Evolutionary conservation across 192 early-diverging fungal genomes (phyloP), one percentile per base, ranked within the genome.

Genomic region (Irineochytrium annulatum): DNA sequence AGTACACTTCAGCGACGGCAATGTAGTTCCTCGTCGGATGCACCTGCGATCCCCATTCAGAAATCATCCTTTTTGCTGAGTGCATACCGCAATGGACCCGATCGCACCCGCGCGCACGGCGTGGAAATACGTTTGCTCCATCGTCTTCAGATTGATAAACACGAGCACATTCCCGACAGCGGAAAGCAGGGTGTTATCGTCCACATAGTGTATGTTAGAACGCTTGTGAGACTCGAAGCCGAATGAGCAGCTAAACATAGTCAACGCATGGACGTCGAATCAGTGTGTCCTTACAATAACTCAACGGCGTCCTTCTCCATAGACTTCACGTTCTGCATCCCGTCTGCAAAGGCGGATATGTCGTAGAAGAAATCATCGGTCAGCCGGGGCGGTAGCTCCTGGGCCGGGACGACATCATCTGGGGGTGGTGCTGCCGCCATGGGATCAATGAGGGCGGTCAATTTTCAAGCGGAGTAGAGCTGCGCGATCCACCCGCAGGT

Each of bases 161-260:
- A 76, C 63, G 4, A 85, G 52, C 1, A 82, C 62, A 59, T 85
- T 85, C 27, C 83, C 82, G 33, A 85, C 69, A 2, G 76, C 67
- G 13, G 74, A 76, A 1, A 75, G 58, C 39, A 84, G 35, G 8
- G 57, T 75, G 26, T 48, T 11, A 1, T 84, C 79, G 48, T 76
- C 71, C 17, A 84, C 29, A 59, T 60, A 84, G 59, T 77, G 73
- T 16, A 84, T 26, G 67, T 84, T 84, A 43, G 61, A 68, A 2
- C 80, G 55, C 35, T 79, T 77, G 52, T 69, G 63, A 2, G 82
- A 76, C 44, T 84, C 80, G 54, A 84, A 84, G 0, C 80, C 80
- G 57, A 73, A 79, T 1, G 67, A 77, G 57, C 72, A 64, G 48
- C 74, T 77, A 51, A 20, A 22, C 13, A 43, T 24, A 2, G 46